A percentile compares a stretch with the other conserved stretches of the same genome.
phyloP scores from a whole-genome alignment of 2,329 filamentous ascomycete genomes.

The Tolypocladium guangdongense region DNA sequence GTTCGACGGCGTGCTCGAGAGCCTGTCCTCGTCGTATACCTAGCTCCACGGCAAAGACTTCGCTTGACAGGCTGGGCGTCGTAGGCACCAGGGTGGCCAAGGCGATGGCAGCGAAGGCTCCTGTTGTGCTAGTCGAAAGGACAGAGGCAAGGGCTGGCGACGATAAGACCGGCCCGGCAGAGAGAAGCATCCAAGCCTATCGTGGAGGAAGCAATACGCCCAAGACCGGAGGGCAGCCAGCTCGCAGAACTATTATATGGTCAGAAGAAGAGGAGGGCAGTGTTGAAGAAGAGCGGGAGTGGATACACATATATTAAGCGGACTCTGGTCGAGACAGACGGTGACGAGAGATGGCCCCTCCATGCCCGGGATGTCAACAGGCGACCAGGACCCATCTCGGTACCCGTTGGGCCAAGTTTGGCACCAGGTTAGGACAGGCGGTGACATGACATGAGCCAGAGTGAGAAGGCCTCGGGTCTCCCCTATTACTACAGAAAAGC shows the following conservation, averaged over 20 bases:
- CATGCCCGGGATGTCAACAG: conserved; percentile 2
- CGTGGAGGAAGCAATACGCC: neutral
- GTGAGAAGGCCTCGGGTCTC: conserved; percentile 13
- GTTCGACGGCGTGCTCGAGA: neutral
- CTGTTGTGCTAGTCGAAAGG: neutral
- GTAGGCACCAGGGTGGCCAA: neutral
- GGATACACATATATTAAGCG: conserved; percentile 22
- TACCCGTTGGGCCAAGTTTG: conserved; percentile 12
- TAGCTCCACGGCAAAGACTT: neutral
- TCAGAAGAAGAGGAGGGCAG: conserved; percentile 12
- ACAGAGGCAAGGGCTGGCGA: neutral
- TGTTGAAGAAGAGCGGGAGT: conserved; percentile 15
- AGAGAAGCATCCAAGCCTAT: neutral
- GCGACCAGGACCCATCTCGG: conserved; percentile 6
- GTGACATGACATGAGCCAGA: conserved; percentile 18
- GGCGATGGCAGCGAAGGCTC: neutral
- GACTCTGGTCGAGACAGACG: neutral
- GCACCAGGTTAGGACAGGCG: conserved; percentile 21
- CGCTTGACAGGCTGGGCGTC: neutral
- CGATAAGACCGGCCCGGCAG: neutral
- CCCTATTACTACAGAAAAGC: conserved; percentile 3
- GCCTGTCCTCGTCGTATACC: neutral
- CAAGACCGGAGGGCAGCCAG: conserved; percentile 5
- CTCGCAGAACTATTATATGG: neutral
- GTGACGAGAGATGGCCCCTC: conserved; percentile 1